Conservation (phyloP, 2,329 filamentous ascomycete genomes). For the Teratosphaeria pseudoeucalypti region DNA sequence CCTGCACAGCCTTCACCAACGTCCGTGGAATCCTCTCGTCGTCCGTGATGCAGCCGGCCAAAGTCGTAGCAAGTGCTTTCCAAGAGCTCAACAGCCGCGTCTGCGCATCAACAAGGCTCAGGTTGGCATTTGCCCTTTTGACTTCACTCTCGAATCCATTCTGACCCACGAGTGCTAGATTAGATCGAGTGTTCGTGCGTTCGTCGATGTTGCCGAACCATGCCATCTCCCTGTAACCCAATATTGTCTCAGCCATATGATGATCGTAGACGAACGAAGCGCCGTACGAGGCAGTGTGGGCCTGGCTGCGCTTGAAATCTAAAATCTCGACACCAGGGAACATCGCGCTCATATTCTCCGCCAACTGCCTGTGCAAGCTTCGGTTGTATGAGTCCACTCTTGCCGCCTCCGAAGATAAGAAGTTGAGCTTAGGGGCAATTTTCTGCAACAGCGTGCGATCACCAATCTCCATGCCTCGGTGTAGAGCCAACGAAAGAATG, state of each 20-base stretch:
- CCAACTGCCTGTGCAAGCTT: slow-evolving; percentile 76
- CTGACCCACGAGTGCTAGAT: not conserved
- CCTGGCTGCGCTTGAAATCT: slow-evolving; percentile 67
- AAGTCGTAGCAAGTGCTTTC: slow-evolving; percentile 77
- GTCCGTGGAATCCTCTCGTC: slow-evolving; percentile 52
- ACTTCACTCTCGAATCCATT: slow-evolving; percentile 71
- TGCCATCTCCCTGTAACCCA: slow-evolving; percentile 68
- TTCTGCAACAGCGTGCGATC: slow-evolving; percentile 58
- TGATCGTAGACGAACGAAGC: slow-evolving; percentile 76
- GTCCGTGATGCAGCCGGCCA: slow-evolving; percentile 53
- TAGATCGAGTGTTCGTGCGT: not conserved
- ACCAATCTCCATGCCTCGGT: slow-evolving; percentile 69
- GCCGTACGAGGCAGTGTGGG: slow-evolving; percentile 46
- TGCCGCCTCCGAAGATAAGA: slow-evolving; percentile 69
- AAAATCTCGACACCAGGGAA: slow-evolving; percentile 65
- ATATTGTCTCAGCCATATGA: slow-evolving; percentile 61
- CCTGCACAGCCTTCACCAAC: slow-evolving; percentile 63
- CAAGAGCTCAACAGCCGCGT: slow-evolving; percentile 77
- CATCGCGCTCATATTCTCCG: slow-evolving; percentile 69
- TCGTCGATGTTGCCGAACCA: slow-evolving; percentile 42
- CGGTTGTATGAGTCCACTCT: slow-evolving; percentile 73
- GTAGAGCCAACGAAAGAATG: slow-evolving; percentile 81
- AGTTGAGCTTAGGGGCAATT: slow-evolving; percentile 64
- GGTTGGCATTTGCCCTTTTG: slow-evolving; percentile 74
- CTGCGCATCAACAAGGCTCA: slow-evolving; percentile 87